phyloP scores from a whole-genome alignment of 495 filamentous ascomycete genomes.

The Penicillium riverlandense region DNA sequence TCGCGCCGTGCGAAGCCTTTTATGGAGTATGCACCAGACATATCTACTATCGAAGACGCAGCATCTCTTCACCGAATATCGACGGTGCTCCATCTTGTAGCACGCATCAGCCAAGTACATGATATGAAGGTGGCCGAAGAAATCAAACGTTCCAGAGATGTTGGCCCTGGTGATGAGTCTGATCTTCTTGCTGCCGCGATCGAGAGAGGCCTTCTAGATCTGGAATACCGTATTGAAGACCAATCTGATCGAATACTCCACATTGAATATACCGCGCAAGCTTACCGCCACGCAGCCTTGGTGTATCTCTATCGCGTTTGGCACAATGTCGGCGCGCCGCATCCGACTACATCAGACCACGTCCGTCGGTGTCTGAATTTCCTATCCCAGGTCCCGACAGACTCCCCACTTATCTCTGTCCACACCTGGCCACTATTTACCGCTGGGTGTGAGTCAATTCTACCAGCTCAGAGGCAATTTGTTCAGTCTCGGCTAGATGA shows the following conservation, averaged over 20 bases:
- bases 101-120: background rate
- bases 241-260: background rate
- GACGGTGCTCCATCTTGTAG: background rate
- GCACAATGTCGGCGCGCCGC: constrained; percentile 29
- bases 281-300: constrained; percentile 53
- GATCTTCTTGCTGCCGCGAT: background rate
- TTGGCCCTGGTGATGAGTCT: background rate
- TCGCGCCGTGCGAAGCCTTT: background rate
- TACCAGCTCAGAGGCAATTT: constrained; percentile 19
- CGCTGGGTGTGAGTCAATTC: constrained; percentile 47
- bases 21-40: background rate
- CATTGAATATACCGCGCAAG: constrained; percentile 44
- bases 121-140: background rate
- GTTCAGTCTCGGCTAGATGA: background rate
- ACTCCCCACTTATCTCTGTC: constrained; percentile 46
- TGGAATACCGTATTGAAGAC: background rate
- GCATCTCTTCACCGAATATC: background rate
- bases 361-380: constrained; percentile 41
- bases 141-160: background rate
- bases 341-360: constrained; percentile 39
- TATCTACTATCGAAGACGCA: background rate
- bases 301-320: constrained; percentile 56
- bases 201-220: background rate
- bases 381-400: constrained; percentile 47
- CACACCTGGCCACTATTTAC: constrained; percentile 57